A percentile compares a stretch with the other conserved stretches of the same genome.
Evolutionary conservation across 2,329 filamentous ascomycete genomes (phyloP).

Genomic region (Oidium heveae): DNA sequence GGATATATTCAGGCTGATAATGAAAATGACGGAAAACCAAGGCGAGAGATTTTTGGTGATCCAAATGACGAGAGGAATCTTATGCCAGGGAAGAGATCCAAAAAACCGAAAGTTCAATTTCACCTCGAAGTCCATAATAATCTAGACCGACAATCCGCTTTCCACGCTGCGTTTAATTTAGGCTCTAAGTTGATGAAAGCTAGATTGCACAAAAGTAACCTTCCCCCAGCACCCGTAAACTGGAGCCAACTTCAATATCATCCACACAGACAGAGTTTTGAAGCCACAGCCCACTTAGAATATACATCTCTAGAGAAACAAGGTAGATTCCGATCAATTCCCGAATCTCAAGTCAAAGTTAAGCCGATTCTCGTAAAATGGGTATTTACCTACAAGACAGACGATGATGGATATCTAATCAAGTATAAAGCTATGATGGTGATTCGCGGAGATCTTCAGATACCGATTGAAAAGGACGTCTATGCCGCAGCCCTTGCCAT

Average conservation of each 20-base stretch:
- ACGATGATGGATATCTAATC: background rate
- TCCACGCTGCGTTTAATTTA: background rate
- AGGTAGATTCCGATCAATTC: background rate
- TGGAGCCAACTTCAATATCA: background rate
- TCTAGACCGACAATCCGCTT: background rate
- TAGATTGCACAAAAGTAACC: background rate
- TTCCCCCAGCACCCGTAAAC: background rate
- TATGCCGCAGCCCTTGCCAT: background rate
- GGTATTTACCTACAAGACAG: background rate
- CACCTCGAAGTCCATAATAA: background rate
- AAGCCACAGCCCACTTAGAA: background rate
- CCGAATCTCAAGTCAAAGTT: background rate
- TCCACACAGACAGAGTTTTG: background rate
- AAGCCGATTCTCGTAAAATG: background rate
- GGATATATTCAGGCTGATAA: background rate
- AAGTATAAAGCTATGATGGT: conserved; percentile 1
- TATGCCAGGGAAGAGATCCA: background rate
- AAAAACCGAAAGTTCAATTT: background rate
- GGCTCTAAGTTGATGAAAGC: background rate
- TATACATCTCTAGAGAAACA: background rate
- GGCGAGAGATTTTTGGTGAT: background rate
- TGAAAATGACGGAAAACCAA: background rate
- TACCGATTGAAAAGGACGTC: conserved; percentile 1
- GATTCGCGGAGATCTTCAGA: conserved; percentile 5
- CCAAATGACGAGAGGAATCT: background rate